A percentile compares a stretch with the other conserved stretches of the same genome.
phyloP scores from a whole-genome alignment of 1,284 basidiomycete species.

The Apiotrichum veenhuisii region DNA sequence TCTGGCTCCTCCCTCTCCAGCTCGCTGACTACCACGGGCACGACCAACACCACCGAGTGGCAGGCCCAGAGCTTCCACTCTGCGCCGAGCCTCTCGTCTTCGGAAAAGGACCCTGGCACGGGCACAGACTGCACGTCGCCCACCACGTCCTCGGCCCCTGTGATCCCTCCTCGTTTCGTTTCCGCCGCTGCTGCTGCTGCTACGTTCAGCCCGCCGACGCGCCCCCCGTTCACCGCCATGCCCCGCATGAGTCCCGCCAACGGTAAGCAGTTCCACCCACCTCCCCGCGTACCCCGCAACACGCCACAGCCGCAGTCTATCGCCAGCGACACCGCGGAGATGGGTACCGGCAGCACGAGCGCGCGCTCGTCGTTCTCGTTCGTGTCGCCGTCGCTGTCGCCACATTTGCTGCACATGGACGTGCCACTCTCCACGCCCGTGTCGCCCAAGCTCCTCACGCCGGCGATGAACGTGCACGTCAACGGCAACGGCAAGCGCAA shows the following conservation, averaged over 20 bases:
- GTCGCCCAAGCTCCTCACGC: neutral
- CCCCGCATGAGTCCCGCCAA: neutral
- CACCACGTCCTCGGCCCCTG: too few relatives aligned
- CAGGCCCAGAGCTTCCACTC: too few relatives aligned
- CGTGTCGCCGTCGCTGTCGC: neutral
- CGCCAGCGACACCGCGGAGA: too few relatives aligned
- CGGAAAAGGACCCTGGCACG: too few relatives aligned
- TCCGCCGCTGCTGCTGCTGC: too few relatives aligned
- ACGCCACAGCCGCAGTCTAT: too few relatives aligned
- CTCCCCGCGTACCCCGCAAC: neutral
- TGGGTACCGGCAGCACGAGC: neutral
- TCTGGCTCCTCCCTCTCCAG: too few relatives aligned
- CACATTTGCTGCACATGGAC: constrained; percentile 14
- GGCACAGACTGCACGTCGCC: too few relatives aligned
- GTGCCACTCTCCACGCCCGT: neutral
- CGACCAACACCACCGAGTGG: too few relatives aligned
- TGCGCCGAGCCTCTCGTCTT: too few relatives aligned
- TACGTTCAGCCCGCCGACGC: neutral
- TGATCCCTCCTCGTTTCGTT: too few relatives aligned
- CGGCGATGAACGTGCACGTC: neutral
- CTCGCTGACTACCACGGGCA: too few relatives aligned
- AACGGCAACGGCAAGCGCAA: neutral
- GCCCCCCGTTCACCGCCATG: neutral
- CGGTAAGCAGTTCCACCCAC: neutral
- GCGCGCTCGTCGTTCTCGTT: neutral